phyloP scores from a whole-genome alignment of 495 filamentous ascomycete species.

The Podospora fimiseda region DNA sequence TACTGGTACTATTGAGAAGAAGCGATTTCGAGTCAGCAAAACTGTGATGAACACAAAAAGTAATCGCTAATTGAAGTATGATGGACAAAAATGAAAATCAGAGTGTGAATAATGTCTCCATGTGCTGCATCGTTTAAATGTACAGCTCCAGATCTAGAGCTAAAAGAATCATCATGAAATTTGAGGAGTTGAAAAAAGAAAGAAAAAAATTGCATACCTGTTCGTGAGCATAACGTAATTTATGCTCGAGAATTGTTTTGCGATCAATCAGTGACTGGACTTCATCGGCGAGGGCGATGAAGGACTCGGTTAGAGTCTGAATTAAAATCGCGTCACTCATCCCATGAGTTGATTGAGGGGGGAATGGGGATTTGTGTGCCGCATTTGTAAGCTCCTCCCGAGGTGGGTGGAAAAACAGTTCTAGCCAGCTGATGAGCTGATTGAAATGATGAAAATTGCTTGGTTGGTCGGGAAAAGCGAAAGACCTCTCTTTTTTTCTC shows the following conservation, averaged over 20 bases:
- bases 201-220: conserved; percentile 37
- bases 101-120: conserved; percentile 43
- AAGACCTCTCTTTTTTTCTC: conserved; percentile 3
- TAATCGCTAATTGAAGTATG: conserved; percentile 23
- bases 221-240: conserved; percentile 51
- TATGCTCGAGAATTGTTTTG: conserved; percentile 51
- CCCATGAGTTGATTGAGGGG: conserved; percentile 18
- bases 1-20: conserved; percentile 40
- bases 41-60: conserved; percentile 3
- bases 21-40: conserved; percentile 12
- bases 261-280: conserved; percentile 49
- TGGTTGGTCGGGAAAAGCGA: conserved; percentile 6
- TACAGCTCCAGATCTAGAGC: conserved; percentile 67
- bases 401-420: too few species aligned
- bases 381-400: conserved; percentile 10
- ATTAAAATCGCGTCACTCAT: conserved; percentile 39
- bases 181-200: conserved; percentile 9
- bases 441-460: conserved; percentile 1
- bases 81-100: conserved; percentile 28
- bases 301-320: conserved; percentile 51
- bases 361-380: too few species aligned
- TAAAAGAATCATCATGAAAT: conserved; percentile 54
- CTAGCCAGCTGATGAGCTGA: too few species aligned
- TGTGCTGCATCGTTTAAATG: conserved; percentile 31
- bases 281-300: conserved; percentile 57